Base-by-base conservation (phyloP, 352 stramenopile genomes). In the Pythium dissimile region DNA sequence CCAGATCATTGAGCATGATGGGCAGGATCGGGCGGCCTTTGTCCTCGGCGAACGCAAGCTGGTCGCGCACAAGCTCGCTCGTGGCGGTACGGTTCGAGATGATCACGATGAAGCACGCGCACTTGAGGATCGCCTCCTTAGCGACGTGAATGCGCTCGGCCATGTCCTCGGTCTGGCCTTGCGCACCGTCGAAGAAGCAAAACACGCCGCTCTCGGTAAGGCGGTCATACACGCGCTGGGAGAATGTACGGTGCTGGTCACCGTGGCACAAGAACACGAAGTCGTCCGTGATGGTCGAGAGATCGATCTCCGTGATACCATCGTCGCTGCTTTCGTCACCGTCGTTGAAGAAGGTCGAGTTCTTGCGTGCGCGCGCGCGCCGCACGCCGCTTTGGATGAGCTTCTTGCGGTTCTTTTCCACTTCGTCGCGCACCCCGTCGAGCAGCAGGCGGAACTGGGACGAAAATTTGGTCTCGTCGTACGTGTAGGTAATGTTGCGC, bases 51-150 rank as follows among this genome's bases (percentile, higher is more conserved):
- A 92, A 91, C 45, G 81, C 82, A 18, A 92, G 63, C 54, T 94
- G 84, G 55, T 92, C 81, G 44, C 84, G 80, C 15, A 94, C 72
- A n/a, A 94, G 64, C 65, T 94, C 84, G 48, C 70, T 88, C 48
- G 67, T 63, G 37, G 71, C 67, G 3, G 75, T 89, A 42, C 84
- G 74, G 49, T 70, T 74, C 15, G 84, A 90, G 20, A 94, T 55
- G 26, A 94, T 69, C 3, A 90, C 79, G 35, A 90, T 73, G 44
- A 94, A 86, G 31, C 74, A 71, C 31, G 79, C 60, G 61, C 84
- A 94, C 57, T 86, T 82, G 54, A 89, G 71, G 41, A 94, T 92
- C 9, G 84, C 83, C 37, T 92, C 81, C 58, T 92, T 88, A 2
- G 80, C 73, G 23, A 79, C 66, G 49, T 80, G 70, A 44, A 92